Evolutionary conservation across 768 basidiomycete genomes (phyloP).

Genomic region (Mycena chlorophos): DNA sequence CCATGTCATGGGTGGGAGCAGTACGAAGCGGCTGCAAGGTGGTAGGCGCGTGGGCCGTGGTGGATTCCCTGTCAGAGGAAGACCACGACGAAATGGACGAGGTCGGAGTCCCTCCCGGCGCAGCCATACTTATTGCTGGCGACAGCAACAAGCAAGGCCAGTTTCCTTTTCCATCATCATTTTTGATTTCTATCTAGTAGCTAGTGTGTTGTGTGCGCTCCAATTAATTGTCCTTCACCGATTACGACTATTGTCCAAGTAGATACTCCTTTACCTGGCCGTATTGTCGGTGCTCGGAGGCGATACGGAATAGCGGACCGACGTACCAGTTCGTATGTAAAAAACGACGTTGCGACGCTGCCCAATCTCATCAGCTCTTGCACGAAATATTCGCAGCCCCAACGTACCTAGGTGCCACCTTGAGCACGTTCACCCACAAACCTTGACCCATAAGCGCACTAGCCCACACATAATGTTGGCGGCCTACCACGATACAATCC

Average conservation of each 20-base stretch:
- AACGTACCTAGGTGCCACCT: constrained; percentile 35
- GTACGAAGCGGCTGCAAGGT: constrained; percentile 23
- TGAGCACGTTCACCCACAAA: constrained; percentile 85
- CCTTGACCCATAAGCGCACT: too few relatives aligned
- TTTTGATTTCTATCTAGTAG: background rate
- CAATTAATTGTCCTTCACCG: background rate
- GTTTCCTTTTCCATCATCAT: background rate
- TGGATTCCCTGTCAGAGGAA: background rate
- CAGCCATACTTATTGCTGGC: background rate
- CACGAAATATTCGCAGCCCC: constrained; percentile 30
- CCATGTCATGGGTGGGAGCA: constrained; percentile 38
- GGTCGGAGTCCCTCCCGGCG: background rate
- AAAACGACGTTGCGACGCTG: constrained; percentile 84
- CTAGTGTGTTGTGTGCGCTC: background rate
- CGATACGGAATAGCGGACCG: too few relatives aligned
- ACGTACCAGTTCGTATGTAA: constrained; percentile 71
- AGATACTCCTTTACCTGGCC: constrained; percentile 40
- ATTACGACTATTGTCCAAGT: constrained; percentile 20
- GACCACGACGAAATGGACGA: constrained; percentile 18
- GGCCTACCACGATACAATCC: constrained; percentile 86
- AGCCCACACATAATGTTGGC: too few relatives aligned
- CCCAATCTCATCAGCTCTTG: constrained; percentile 83
- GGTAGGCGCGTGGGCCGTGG: constrained; percentile 23
- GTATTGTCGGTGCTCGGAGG: too few relatives aligned
- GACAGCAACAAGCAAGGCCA: background rate